These are phyloP conservation scores for Erythrophleum fordii DNA, from an alignment of 306 rosid genomes.

Conservation along the genomic window DNA sequence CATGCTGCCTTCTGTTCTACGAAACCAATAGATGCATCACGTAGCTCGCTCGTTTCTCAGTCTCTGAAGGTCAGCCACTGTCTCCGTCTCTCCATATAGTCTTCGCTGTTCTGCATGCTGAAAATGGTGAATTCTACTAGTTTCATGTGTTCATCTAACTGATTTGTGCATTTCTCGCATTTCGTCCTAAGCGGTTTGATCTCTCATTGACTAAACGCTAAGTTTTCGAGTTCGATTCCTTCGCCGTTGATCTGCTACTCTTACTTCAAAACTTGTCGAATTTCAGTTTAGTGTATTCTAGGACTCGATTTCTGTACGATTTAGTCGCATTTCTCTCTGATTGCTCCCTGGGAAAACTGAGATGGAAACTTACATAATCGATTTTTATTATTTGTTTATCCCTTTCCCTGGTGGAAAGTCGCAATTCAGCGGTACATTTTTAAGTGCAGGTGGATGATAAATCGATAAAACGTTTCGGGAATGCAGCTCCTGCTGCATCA, in stretches of 20 bases:
- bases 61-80: constrained; percentile 51
- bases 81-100: constrained; percentile 16
- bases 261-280: constrained; percentile 10
- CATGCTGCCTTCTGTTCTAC: constrained; percentile 59
- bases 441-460: background rate
- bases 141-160: background rate
- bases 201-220: constrained; percentile 37
- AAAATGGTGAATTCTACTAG: constrained; percentile 39
- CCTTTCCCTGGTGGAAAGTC: background rate
- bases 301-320: constrained; percentile 28
- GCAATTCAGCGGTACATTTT: background rate
- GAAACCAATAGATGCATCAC: constrained; percentile 57
- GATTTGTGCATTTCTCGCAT: constrained; percentile 24
- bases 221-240: constrained; percentile 31
- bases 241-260: constrained; percentile 45
- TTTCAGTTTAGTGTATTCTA: constrained; percentile 32
- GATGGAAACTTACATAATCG: background rate
- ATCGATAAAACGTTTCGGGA: background rate
- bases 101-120: constrained; percentile 20
- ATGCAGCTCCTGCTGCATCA: background rate
- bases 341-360: background rate
- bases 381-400: background rate
- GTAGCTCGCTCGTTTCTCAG: constrained; percentile 40
- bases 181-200: constrained; percentile 2
- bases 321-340: background rate